Base-by-base conservation (phyloP, 2,329 filamentous ascomycete genomes). In the Pseudogymnoascus sp. region DNA sequence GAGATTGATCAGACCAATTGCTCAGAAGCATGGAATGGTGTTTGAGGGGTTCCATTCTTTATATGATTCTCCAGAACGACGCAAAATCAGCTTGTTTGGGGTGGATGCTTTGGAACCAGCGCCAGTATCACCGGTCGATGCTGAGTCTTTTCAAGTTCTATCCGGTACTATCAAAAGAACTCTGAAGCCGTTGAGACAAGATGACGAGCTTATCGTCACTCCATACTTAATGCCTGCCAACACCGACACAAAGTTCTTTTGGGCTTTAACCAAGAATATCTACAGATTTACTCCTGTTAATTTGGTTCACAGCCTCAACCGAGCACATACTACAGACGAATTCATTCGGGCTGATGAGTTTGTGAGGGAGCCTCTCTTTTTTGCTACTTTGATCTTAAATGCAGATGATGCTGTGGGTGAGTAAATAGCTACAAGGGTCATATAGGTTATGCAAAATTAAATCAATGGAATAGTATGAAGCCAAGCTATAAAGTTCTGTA, bases 21-120 rank as follows among this genome's bases (percentile, higher is more conserved):
- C 40, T 26, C 21, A n/a, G 40, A 78, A 80, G 64, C 77, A 79
- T 26, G 69, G 84, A 15, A 73, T 72, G 1, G 62, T 64, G 11
- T 67, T 65, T 41, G 37, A 64, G 10, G 63, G 61, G 41, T 67
- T 71, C 29, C 63, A 63, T 6, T 61, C 65, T 0, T 26, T 26
- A 8, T 26, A 44, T 44, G 40, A 44, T n/a, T 62, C 66, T 13
- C 36, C 62, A 7, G 62, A 71, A 5, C 61, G 66, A 15, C 76
- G 74, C 26, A 73, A 73, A 1, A 72, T 78, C 21, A 66, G 72
- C 7, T 68, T 78, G 5, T 69, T 65, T 11, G 58, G 66, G 24
- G 66, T 67, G 26, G 62, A 65, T 9, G 66, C 65, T 35, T 74
- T 75, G 1, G 65, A 70, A 13, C 71, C 72, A 5, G 70, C 74